phyloP scores from a whole-genome alignment of 1,284 basidiomycete genomes.

The Xerocomus nothofagi region DNA sequence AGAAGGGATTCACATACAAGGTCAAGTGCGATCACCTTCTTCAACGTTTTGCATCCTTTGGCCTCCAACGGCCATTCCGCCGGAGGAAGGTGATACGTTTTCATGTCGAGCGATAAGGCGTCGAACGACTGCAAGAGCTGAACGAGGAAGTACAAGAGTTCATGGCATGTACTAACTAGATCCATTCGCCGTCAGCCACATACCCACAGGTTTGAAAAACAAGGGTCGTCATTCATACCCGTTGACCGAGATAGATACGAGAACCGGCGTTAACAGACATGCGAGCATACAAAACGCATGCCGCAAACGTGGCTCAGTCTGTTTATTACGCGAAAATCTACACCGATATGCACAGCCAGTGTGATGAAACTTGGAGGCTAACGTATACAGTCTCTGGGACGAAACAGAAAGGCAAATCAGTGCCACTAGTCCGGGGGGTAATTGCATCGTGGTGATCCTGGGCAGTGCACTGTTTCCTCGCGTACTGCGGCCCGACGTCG shows the following conservation, averaged over 20 bases:
- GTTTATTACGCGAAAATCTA: constrained; percentile 35
- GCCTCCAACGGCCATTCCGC: constrained; percentile 29
- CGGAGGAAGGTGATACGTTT: constrained; percentile 32
- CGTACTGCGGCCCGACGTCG: too few species aligned
- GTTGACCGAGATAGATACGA: constrained; percentile 50
- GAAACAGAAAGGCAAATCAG: constrained; percentile 23
- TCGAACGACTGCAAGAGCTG: constrained; percentile 41
- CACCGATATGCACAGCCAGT: constrained; percentile 15
- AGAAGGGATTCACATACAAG: constrained; percentile 39
- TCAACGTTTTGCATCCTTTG: constrained; percentile 26
- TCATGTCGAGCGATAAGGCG: constrained; percentile 32
- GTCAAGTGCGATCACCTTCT: constrained; percentile 48
- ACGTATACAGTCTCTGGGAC: constrained; percentile 21
- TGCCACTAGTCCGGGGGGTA: constrained; percentile 35
- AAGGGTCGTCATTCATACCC: constrained; percentile 24
- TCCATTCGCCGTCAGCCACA: constrained; percentile 3
- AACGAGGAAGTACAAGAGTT: constrained; percentile 41
- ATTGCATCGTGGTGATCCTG: constrained; percentile 11
- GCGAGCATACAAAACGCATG: constrained; percentile 23
- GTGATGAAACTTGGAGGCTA: constrained; percentile 10
- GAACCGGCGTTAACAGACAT: constrained; percentile 50
- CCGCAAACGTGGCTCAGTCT: constrained; percentile 26
- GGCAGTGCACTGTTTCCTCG: too few species aligned
- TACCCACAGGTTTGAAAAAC: not conserved
- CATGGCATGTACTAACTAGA: constrained; percentile 42